Evolutionary conservation across 2,329 filamentous ascomycete species (phyloP), one percentile per base, ranked within the genome.

Genomic region (Fusarium pseudocircinatum): DNA sequence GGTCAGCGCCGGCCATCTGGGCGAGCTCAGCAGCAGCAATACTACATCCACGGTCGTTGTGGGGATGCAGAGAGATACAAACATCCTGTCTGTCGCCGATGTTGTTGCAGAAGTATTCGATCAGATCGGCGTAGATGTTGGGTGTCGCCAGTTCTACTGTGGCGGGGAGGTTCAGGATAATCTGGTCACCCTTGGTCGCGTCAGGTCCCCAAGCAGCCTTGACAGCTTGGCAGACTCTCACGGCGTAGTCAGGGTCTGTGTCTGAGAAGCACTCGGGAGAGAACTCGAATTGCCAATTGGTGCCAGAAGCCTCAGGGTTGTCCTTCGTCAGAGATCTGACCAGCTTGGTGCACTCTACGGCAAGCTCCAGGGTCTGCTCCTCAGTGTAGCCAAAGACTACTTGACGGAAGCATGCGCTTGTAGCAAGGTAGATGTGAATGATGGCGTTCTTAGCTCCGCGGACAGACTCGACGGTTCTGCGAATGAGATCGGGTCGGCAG

Each of bases 151-250:
- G 92, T 84, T 99, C 96, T 40, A 98, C 96, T 0, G 96, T 99
- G 4, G 96, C 96, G 2, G 96, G 96, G 58, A 99, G 88, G 85
- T 98, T 98, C 88, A 99, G 96, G 81, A 99, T 97, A 82, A 99
- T 94, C 14, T 53, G 92, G 94, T 77, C 66, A 8, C 66, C 66
- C 22, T 91, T 92, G 82, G 94, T 90, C 43, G 86, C 90, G 1
- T 89, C 90, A 2, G 96, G 96, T 71, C 88, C 95, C 96, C 96
- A 99, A 2, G 95, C 96, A 11, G 87, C 92, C 88, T 97, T 98
- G 78, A 98, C 96, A 39, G 96, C 96, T 80, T 97, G 91, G 82
- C 96, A 98, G 46, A 98, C 88, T 80, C 92, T 84, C 39, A 98
- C 84, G 22, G 90, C 94, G 79, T 93, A 98, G 44, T 97, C 95